Conservation (phyloP, 192 early-diverging fungal genomes). For the Linnemannia zychae region DNA sequence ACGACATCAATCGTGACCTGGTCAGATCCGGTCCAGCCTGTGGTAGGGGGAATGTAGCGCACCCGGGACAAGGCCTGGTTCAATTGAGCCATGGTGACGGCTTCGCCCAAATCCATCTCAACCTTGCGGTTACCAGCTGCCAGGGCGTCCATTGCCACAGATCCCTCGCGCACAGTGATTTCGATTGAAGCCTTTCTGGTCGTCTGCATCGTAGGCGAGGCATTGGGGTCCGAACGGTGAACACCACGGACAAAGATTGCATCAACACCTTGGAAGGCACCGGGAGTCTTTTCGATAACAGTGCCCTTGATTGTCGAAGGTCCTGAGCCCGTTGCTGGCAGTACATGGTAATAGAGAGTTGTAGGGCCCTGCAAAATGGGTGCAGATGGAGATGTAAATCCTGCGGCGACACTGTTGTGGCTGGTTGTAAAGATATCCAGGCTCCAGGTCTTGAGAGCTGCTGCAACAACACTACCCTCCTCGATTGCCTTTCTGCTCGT, state of each 20-base stretch:
- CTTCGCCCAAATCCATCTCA: constrained; percentile 41
- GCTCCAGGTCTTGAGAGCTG: constrained; percentile 62
- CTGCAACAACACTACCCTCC: constrained; percentile 61
- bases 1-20: constrained; percentile 31
- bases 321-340: background rate
- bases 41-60: constrained; percentile 36
- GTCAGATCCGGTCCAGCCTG: constrained; percentile 12
- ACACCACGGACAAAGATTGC: constrained; percentile 64
- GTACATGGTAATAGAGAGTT: constrained; percentile 9
- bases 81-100: constrained; percentile 47
- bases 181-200: constrained; percentile 33
- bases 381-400: constrained; percentile 5
- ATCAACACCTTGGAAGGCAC: constrained; percentile 64
- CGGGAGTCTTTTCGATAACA: constrained; percentile 45
- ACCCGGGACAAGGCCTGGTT: constrained; percentile 47
- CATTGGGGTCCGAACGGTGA: background rate
- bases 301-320: constrained; percentile 14
- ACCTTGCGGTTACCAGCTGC: constrained; percentile 24
- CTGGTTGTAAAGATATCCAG: constrained; percentile 53
- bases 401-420: constrained; percentile 12
- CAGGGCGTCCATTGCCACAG: constrained; percentile 18
- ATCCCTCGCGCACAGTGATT: constrained; percentile 23
- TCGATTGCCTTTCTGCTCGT: constrained; percentile 65
- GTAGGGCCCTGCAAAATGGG: constrained; percentile 41
- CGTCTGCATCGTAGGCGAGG: background rate